Conservation (phyloP, 345 rosid genomes). For the Euphorbia pulcherrima region DNA sequence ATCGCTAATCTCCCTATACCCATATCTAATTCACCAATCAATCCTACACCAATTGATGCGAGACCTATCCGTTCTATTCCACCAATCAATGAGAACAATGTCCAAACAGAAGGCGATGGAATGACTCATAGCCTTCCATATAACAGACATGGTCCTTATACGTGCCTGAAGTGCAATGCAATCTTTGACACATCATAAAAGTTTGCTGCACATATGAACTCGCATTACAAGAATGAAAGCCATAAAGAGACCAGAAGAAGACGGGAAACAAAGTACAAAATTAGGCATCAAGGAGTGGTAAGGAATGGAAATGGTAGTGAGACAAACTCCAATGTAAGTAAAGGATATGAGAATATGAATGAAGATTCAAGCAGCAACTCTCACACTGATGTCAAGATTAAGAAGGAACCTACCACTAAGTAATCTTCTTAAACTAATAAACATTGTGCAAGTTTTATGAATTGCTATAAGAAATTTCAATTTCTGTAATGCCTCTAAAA, state of each 20-base stretch:
- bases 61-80: no score
- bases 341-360: neutral
- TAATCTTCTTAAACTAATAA: neutral
- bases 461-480: no score
- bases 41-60: no score
- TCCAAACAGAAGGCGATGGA: slow-evolving; percentile 13
- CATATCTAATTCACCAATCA: no score
- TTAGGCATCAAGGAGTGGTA: neutral
- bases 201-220: slow-evolving; percentile 25
- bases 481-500: no score
- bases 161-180: slow-evolving; percentile 23
- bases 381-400: neutral
- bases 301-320: no score
- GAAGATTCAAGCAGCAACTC: neutral
- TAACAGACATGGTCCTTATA: slow-evolving; percentile 23
- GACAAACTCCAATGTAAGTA: neutral
- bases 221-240: slow-evolving; percentile 21
- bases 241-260: slow-evolving; percentile 21
- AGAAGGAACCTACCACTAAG: neutral
- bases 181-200: slow-evolving; percentile 12
- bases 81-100: no score
- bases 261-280: slow-evolving; percentile 18
- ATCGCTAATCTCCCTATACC: no score
- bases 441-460: no score
- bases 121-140: slow-evolving; percentile 26